Percentiles rank a stretch among this genome's conserved stretches.
Evolutionary conservation across 148 eudicot genomes (phyloP).

Genomic region (Euryodendron excelsum): DNA sequence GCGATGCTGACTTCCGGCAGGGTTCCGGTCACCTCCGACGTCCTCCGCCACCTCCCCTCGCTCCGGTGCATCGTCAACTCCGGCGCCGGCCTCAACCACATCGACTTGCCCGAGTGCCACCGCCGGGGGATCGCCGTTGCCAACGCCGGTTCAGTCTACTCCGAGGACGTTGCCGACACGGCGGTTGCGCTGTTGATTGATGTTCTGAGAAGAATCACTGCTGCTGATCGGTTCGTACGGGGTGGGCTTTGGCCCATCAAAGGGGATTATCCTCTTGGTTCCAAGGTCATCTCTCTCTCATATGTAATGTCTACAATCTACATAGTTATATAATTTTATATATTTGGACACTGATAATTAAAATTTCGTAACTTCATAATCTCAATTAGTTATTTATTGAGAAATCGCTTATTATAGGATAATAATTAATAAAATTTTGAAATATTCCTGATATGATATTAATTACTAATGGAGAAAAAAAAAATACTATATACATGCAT

Average conservation of each 20-base stretch:
- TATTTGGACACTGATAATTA: background rate
- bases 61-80: constrained; percentile 48
- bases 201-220: constrained; percentile 46
- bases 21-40: constrained; percentile 19
- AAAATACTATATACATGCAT: too few species aligned
- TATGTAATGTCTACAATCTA: too few species aligned
- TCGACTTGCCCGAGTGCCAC: constrained; percentile 15
- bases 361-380: too few species aligned
- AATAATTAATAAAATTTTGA: too few species aligned
- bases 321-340: too few species aligned
- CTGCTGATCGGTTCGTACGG: constrained; percentile 45
- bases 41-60: constrained; percentile 47
- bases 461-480: too few species aligned
- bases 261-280: constrained; percentile 27
- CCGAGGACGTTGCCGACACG: constrained; percentile 55
- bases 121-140: constrained; percentile 54
- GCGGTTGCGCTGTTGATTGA: constrained; percentile 53
- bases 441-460: too few species aligned
- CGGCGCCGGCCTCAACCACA: background rate
- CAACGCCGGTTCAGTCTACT: constrained; percentile 23
- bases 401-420: too few species aligned
- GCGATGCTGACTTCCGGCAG: constrained; percentile 31
- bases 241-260: constrained; percentile 35
- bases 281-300: constrained; percentile 21
- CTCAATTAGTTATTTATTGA: too few species aligned